Evolutionary conservation across 1,139 yeast species (phyloP), one percentile per base, ranked within the genome.

Genomic region (Geotrichum candidum): DNA sequence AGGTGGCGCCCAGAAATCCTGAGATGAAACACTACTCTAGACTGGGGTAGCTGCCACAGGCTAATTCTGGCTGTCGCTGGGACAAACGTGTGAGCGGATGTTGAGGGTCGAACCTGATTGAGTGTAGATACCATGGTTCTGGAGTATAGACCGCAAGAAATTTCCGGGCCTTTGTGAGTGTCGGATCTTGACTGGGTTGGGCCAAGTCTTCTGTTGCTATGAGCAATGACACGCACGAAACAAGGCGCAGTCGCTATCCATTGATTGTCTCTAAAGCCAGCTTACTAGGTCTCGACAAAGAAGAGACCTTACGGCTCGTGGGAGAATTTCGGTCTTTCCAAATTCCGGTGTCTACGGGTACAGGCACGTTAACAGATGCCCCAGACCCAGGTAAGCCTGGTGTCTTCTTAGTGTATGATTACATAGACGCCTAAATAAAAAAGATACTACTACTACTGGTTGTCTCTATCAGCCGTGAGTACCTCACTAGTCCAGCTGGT

Each of bases 381-480:
- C 18, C 18, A 18, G 18, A 18, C 18, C 18, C 18, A 18, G 18
- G 18, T 18, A 18, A 18, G 18, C 18, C 18, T 18, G 18, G 18
- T 18, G 18, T 18, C 18, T 18, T 18, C 18, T 18, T 18, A 18
- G 18, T 18, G 18, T 18, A 18, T 18, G 18, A 18, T 18, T 18
- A 18, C 18, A 18, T 18, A 18, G 18, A 18, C 18, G 18, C 18
- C 18, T 18, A 18, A 18, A 18, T 18, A 18, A 18, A 18, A 18
- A 18, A 18, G 18, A 18, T 18, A 18, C 18, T 18, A 18, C 18
- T 18, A 18, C 80, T 80, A 54, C 78, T 81, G 46, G 80, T 77
- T 3, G 87, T 81, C 18, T 81, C 77, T 53, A 84, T 73, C 3
- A 86, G 81, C 68, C 84, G 85, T 50, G 85, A 81, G 72, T 84